These are phyloP conservation scores for Sequoiadendron giganteum DNA, from an alignment of 75 land plant genomes.

Conservation along the genomic window DNA sequence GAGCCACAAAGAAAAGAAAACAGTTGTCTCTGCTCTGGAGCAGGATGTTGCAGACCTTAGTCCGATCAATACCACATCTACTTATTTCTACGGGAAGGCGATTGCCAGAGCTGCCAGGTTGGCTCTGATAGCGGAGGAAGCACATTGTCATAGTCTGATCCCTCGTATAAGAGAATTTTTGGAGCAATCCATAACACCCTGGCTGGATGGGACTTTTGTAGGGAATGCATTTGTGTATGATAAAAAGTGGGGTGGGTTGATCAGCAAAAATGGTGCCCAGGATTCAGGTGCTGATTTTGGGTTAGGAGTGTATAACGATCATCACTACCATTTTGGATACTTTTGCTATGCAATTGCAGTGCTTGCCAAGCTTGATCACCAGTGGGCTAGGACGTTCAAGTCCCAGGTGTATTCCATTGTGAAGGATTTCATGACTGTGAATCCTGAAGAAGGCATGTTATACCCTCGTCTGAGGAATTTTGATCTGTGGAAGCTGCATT, in stretches of 20 bases:
- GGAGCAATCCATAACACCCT: slow-evolving; percentile 21
- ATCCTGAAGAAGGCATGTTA: background rate
- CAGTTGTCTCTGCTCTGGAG: slow-evolving; percentile 19
- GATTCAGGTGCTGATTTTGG: slow-evolving; percentile 30
- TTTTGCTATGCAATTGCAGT: slow-evolving; percentile 36
- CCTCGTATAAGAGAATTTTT: slow-evolving; percentile 10
- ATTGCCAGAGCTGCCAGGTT: slow-evolving; percentile 31
- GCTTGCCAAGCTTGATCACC: slow-evolving; percentile 28
- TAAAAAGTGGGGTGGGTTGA: slow-evolving; percentile 27
- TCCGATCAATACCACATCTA: slow-evolving; percentile 16
- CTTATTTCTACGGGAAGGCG: slow-evolving; percentile 37
- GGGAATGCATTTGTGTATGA: slow-evolving; percentile 29
- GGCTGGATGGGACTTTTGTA: slow-evolving; percentile 23
- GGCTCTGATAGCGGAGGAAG: slow-evolving; percentile 33
- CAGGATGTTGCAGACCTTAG: slow-evolving; percentile 14
- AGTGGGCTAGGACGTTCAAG: slow-evolving; percentile 21
- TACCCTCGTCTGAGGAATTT: slow-evolving; percentile 21
- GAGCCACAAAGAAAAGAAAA: background rate
- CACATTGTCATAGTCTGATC: background rate
- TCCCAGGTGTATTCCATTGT: slow-evolving; percentile 23
- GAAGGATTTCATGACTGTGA: slow-evolving; percentile 22
- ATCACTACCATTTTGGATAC: slow-evolving; percentile 38
- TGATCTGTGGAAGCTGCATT: slow-evolving; percentile 35
- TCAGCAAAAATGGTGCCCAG: slow-evolving; percentile 6
- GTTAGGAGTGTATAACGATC: slow-evolving; percentile 31